Base-by-base conservation (phyloP, 2,329 filamentous ascomycete genomes). In the Hypoxylon sp. region DNA sequence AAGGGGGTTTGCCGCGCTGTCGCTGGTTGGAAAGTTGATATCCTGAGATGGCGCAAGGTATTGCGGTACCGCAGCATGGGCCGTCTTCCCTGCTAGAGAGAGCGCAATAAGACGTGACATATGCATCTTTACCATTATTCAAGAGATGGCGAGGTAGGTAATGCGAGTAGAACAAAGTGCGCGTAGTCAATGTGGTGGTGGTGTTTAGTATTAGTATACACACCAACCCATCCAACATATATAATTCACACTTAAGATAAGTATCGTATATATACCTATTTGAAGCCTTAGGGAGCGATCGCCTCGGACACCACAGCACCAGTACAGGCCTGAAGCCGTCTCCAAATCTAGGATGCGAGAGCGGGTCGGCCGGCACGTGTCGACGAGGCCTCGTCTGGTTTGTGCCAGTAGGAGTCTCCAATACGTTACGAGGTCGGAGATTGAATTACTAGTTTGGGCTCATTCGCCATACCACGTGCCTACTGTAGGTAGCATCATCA, bases 1-100 rank as follows among this genome's bases (percentile, higher is more conserved):
- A 48, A 83, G 70, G 7, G 81, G 79, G 55, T 78, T 75, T 7
- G 67, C 69, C 1, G 75, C 76, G n/a, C 55, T 69, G 4, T 62
- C 53, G 59, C 69, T 71, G 7, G 64, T 42, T 10, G 72, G 73
- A 6, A 71, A 63, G 37, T 69, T 55, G 49, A 75, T 72, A 58
- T 73, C 71, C 23, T 74, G 67, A n/a, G 47, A 55, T 4, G 72
- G 73, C 13, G 65, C 63, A 11, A 74, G 67, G 20, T 64, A 62
- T 43, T 54, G 66, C 17, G 33, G 23, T 5, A 33, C 49, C 8
- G 50, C 51, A 42, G 61, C 65, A 46, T 46, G 56, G 10, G 60
- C 55, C 17, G 41, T 58, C 33, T 29, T 52, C 8, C 42, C 38
- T 18, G 51, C 51, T 23, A 66, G 29, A n/a, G 50, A 58, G 11